Percentiles rank a stretch among this genome's conserved stretches.
These are phyloP conservation scores for Chaetoceros muelleri DNA, from an alignment of 108 stramenopile species.

Conservation along the genomic window DNA sequence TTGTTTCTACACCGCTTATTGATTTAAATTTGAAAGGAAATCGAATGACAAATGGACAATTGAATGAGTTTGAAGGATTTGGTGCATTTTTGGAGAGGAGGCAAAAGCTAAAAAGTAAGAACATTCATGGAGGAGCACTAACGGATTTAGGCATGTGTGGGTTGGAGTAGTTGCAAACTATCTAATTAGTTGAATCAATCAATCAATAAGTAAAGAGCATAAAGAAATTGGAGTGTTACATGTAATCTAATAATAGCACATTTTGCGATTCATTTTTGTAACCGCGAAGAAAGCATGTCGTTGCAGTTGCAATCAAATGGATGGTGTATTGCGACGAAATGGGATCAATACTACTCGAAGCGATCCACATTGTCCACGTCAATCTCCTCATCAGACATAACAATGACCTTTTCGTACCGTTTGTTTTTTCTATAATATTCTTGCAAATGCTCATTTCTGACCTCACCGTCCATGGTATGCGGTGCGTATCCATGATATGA, in stretches of 20 bases:
- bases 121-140: conserved; percentile 55
- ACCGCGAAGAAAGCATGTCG: too few species aligned
- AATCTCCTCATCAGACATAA: neutral
- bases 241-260: too few species aligned
- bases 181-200: neutral
- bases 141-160: conserved; percentile 64
- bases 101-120: conserved; percentile 65
- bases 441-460: neutral
- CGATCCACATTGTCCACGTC: neutral
- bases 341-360: neutral
- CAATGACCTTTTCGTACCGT: neutral
- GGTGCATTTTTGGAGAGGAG: conserved; percentile 63
- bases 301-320: too few species aligned
- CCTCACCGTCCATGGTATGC: neutral
- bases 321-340: too few species aligned
- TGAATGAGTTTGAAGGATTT: conserved; percentile 74
- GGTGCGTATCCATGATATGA: conserved; percentile 17
- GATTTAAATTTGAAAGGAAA: conserved; percentile 82
- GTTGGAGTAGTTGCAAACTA: conserved; percentile 32
- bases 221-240: too few species aligned
- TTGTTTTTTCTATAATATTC: neutral
- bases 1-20: conserved; percentile 55
- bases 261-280: too few species aligned
- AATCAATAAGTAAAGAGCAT: neutral
- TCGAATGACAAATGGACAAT: conserved; percentile 53